Evolutionary conservation across 306 rosid genomes (phyloP).

Genomic region (Luffa aegyptiaca): DNA sequence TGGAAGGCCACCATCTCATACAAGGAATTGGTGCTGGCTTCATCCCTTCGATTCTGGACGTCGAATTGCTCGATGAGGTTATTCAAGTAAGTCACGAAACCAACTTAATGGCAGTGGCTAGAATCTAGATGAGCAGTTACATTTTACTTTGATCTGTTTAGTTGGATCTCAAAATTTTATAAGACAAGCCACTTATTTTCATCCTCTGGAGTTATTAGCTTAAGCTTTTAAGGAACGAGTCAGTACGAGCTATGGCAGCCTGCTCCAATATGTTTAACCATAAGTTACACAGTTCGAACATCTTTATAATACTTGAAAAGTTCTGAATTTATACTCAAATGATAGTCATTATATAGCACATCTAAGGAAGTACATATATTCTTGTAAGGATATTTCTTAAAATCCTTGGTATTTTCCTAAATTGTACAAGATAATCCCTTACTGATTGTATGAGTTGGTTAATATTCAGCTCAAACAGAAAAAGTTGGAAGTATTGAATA

Average conservation of each 20-base stretch:
- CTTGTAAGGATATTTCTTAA: not conserved
- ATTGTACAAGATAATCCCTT: not conserved
- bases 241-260: not conserved
- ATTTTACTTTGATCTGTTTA: not conserved
- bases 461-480: not conserved
- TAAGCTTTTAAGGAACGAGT: not conserved
- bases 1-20: constrained; percentile 54
- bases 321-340: not conserved
- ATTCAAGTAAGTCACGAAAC: constrained; percentile 36
- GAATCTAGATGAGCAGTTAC: not conserved
- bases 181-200: not conserved
- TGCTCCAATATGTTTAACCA: not conserved
- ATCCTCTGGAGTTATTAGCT: not conserved
- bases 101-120: not conserved
- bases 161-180: not conserved
- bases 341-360: not conserved
- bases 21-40: constrained; percentile 72
- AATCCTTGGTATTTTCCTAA: not conserved
- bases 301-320: not conserved
- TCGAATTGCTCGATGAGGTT: constrained; percentile 54
- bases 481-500: not conserved
- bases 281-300: not conserved
- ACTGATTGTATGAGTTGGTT: not conserved
- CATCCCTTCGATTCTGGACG: constrained; percentile 39
- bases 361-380: not conserved